Evolutionary conservation across 495 filamentous ascomycete species (phyloP).

Genomic region (Hypoxylon trugodes): DNA sequence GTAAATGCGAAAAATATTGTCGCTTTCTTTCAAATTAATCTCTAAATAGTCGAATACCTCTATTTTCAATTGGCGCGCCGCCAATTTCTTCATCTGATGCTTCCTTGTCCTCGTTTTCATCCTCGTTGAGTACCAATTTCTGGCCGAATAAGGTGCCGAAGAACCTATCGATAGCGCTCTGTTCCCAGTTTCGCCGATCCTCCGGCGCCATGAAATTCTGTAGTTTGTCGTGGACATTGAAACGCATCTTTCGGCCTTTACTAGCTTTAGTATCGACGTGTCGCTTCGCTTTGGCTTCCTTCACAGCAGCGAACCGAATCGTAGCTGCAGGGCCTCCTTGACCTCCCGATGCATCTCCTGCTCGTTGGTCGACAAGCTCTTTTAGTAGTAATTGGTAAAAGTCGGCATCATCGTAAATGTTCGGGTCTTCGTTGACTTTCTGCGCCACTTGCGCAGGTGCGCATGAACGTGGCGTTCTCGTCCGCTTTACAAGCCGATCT

Average conservation of each 20-base stretch:
- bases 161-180: slow-evolving; percentile 80
- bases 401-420: slow-evolving; percentile 88
- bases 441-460: slow-evolving; percentile 70
- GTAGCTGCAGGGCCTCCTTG: slow-evolving; percentile 55
- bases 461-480: slow-evolving; percentile 73
- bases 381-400: slow-evolving; percentile 87
- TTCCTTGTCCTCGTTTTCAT: slow-evolving; percentile 62
- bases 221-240: slow-evolving; percentile 93
- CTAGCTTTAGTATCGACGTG: slow-evolving; percentile 92
- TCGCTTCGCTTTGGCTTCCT: slow-evolving; percentile 82
- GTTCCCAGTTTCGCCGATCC: slow-evolving; percentile 78
- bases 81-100: slow-evolving; percentile 62
- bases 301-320: slow-evolving; percentile 69
- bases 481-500: slow-evolving; percentile 71
- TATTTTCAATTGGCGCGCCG: slow-evolving; percentile 66
- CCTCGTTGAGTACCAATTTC: slow-evolving; percentile 76
- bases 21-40: slow-evolving; percentile 46
- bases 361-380: slow-evolving; percentile 87
- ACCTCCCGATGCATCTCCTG: slow-evolving; percentile 61
- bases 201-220: slow-evolving; percentile 98
- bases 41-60: slow-evolving; percentile 79
- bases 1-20: slow-evolving; percentile 5
- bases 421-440: slow-evolving; percentile 58
- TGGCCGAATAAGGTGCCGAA: slow-evolving; percentile 89
- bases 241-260: slow-evolving; percentile 93